Conservation (phyloP, 192 early-diverging fungal species). For the Gorgonomyces haynaldii region DNA sequence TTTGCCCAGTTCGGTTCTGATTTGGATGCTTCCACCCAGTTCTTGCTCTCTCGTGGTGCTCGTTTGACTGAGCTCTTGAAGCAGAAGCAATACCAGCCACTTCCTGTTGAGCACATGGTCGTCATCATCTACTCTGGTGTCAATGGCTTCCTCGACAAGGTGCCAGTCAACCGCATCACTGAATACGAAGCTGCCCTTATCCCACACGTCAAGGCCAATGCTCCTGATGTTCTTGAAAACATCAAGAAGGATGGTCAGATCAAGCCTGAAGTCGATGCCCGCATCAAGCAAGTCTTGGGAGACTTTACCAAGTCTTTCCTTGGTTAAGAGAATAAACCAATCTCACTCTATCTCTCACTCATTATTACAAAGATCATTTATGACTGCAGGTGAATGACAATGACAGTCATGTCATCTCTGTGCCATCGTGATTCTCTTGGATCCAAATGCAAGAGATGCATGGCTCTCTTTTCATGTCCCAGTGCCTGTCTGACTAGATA, state of each 20-base stretch:
- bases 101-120: conserved; percentile 96
- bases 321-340: background rate
- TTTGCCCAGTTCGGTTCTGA: conserved; percentile 99
- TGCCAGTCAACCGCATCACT: conserved; percentile 84
- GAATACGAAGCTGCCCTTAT: conserved; percentile 88
- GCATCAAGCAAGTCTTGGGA: conserved; percentile 76
- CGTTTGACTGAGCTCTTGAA: conserved; percentile 98
- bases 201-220: conserved; percentile 77
- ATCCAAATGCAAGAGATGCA: conserved; percentile 53
- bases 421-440: conserved; percentile 50
- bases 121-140: conserved; percentile 97
- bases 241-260: conserved; percentile 86
- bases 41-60: conserved; percentile 98
- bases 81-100: conserved; percentile 96
- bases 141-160: conserved; percentile 98
- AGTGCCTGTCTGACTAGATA: conserved; percentile 59
- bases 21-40: conserved; percentile 99
- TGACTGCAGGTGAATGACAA: no score
- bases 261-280: conserved; percentile 76
- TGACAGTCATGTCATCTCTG: conserved; percentile 79
- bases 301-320: conserved; percentile 34
- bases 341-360: no score
- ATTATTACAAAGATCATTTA: no score
- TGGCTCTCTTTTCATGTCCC: conserved; percentile 43
- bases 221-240: conserved; percentile 73